Evolutionary conservation across 1,284 basidiomycete genomes (phyloP).

Genomic region (Sparassis latifolia): DNA sequence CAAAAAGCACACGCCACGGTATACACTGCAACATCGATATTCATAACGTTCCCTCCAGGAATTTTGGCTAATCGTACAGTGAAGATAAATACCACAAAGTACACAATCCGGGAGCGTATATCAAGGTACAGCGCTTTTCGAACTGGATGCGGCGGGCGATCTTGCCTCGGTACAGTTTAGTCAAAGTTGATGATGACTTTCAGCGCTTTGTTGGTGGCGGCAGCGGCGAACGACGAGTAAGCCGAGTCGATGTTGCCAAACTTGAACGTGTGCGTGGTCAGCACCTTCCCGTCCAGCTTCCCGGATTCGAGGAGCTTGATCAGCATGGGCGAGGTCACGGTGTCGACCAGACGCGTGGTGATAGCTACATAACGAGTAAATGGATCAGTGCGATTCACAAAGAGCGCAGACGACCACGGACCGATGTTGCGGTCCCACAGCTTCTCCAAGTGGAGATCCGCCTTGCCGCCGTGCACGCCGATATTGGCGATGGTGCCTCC

Average conservation of each 20-base stretch:
- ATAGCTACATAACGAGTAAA: slow-evolving; percentile 9
- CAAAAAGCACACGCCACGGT: too few relatives aligned
- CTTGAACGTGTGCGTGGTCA: slow-evolving; percentile 18
- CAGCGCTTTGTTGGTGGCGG: slow-evolving; percentile 17
- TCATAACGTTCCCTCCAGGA: too few relatives aligned
- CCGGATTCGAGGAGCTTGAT: slow-evolving; percentile 20
- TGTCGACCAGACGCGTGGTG: slow-evolving; percentile 20
- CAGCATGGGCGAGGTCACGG: slow-evolving; percentile 16
- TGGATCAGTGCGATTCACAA: too few relatives aligned
- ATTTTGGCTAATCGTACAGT: too few relatives aligned
- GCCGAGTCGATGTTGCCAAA: slow-evolving; percentile 17
- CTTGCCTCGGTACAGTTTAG: neutral
- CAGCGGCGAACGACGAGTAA: slow-evolving; percentile 17
- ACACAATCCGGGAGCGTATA: too few relatives aligned
- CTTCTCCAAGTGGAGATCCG: slow-evolving; percentile 21
- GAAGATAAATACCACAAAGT: too few relatives aligned
- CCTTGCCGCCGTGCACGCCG: slow-evolving; percentile 22
- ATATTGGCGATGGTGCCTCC: slow-evolving; percentile 24
- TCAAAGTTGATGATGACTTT: slow-evolving; percentile 20
- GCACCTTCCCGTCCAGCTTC: slow-evolving; percentile 11
- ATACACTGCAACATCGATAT: too few relatives aligned
- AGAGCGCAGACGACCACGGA: neutral
- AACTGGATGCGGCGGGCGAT: too few relatives aligned
- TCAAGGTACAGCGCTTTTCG: too few relatives aligned
- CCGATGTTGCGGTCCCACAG: slow-evolving; percentile 21